These are phyloP conservation scores for Myxozyma neglecta DNA, from an alignment of 805 yeast species.

Conservation along the genomic window DNA sequence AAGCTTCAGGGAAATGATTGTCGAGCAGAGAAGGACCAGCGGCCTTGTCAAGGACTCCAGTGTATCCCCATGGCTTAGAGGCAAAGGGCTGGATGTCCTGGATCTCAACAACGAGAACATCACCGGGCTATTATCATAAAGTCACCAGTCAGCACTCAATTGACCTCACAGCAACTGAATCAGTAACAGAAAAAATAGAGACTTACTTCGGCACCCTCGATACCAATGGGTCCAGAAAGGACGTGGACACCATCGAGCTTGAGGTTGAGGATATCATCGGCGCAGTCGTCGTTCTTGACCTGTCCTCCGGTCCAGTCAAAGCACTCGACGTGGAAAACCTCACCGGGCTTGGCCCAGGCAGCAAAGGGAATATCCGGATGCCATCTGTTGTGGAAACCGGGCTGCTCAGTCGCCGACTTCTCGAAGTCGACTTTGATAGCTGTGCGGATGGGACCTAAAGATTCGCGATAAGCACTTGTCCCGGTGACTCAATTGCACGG, in stretches of 20 bases:
- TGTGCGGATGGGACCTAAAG: conserved; percentile 40
- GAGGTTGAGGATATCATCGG: conserved; percentile 50
- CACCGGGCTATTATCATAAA: conserved; percentile 42
- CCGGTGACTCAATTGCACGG: conserved; percentile 1
- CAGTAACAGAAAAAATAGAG: background rate
- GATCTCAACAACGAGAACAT: conserved; percentile 51
- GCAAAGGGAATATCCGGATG: conserved; percentile 53
- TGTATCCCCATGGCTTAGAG: conserved; percentile 56
- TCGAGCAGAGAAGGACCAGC: conserved; percentile 56
- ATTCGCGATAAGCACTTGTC: background rate
- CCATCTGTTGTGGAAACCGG: conserved; percentile 54
- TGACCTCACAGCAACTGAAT: background rate
- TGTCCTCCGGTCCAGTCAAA: conserved; percentile 59
- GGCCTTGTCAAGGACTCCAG: conserved; percentile 50
- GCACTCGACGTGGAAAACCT: conserved; percentile 51
- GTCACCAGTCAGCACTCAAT: background rate
- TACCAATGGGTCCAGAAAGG: conserved; percentile 51
- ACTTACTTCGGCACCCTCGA: conserved; percentile 44
- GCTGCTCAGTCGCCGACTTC: conserved; percentile 50
- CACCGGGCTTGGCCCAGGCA: conserved; percentile 45
- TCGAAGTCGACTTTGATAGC: conserved; percentile 46
- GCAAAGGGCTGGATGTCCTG: conserved; percentile 55
- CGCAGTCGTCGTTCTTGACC: conserved; percentile 48
- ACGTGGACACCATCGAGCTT: conserved; percentile 51
- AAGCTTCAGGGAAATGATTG: conserved; percentile 51